Evolutionary conservation across 2,329 filamentous ascomycete species (phyloP).

Genomic region (Ophiostoma tasmaniense): DNA sequence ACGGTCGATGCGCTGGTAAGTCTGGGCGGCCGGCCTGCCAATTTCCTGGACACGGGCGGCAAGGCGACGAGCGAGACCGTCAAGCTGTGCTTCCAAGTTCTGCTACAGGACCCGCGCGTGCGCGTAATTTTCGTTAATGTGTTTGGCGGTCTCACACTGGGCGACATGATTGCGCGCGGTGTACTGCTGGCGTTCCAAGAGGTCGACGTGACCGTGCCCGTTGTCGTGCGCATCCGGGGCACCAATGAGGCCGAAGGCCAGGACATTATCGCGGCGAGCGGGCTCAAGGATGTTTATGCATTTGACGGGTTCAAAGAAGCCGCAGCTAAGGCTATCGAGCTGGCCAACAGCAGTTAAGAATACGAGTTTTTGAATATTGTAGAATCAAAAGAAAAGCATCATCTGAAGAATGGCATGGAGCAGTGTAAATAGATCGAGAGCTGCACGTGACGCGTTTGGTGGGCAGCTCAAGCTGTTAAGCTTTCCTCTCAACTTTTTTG

Average conservation of each 20-base stretch:
- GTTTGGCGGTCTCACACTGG: slow-evolving; percentile 53
- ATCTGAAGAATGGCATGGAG: background rate
- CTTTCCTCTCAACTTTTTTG: background rate
- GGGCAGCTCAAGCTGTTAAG: background rate
- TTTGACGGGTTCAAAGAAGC: slow-evolving; percentile 71
- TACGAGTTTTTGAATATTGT: background rate
- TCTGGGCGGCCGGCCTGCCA: slow-evolving; percentile 61
- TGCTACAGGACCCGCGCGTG: slow-evolving; percentile 63
- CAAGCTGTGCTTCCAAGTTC: slow-evolving; percentile 63
- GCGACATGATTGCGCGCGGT: slow-evolving; percentile 74
- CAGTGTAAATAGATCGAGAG: background rate
- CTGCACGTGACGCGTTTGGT: background rate
- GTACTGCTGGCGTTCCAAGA: slow-evolving; percentile 66
- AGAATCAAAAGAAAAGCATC: background rate
- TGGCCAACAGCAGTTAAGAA: slow-evolving; percentile 25
- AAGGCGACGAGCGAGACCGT: slow-evolving; percentile 81
- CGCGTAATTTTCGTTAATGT: slow-evolving; percentile 57
- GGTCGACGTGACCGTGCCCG: slow-evolving; percentile 56
- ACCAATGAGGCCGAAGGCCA: slow-evolving; percentile 66
- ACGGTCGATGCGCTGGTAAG: slow-evolving; percentile 70
- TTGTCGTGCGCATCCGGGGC: slow-evolving; percentile 68
- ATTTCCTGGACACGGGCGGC: slow-evolving; percentile 84
- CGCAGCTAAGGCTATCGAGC: slow-evolving; percentile 54
- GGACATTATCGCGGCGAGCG: slow-evolving; percentile 60
- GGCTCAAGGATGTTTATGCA: slow-evolving; percentile 53